Evolutionary conservation across 179 eudicot species (phyloP), one percentile per base, ranked within the genome.

Genomic region (Monotropa hypopitys): DNA sequence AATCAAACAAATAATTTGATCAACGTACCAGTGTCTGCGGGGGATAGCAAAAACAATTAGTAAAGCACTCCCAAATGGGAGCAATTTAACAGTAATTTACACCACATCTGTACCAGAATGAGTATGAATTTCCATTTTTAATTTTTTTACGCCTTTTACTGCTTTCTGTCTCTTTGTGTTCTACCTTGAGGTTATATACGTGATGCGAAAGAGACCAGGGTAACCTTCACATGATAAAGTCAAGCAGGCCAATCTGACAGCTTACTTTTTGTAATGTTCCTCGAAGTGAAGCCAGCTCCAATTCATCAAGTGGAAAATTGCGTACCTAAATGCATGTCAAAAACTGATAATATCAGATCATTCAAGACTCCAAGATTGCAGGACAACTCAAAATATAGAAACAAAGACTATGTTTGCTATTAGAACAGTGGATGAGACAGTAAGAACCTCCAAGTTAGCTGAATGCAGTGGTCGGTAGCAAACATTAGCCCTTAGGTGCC

Each of bases 251-350:
- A 33, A 74, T 54, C 53, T 69, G 50, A 13, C 65, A 77, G 77
- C 86, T 89, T 87, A 94, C 98, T 84, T 92, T 90, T 77, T 91
- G 97, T 80, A 94, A 79, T 12, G 93, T 87, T 82, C 98, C 98
- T 59, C 98, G 87, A 54, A 94, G 98, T 80, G 98, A 94, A 81
- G 96, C 96, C 73, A 94, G 91, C 92, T 94, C 98, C 87, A 94
- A 84, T 80, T 94, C 98, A 89, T 94, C 98, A 83, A 94, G 89
- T 72, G 97, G 98, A 82, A 94, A 88, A 82, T 92, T 82, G 62
- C 98, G 97, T 68, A 94, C 88, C 98, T 94, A 84, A 50, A 78
- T 65, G 70, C 77, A 84, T 57, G 62, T 69, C 3, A 9, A 82
- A 33, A 49, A 71, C 65, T 70, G 50, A 57, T 26, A 82, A 40